Conservation (phyloP, 108 stramenopile species). For the Skeletonema tropicum region DNA sequence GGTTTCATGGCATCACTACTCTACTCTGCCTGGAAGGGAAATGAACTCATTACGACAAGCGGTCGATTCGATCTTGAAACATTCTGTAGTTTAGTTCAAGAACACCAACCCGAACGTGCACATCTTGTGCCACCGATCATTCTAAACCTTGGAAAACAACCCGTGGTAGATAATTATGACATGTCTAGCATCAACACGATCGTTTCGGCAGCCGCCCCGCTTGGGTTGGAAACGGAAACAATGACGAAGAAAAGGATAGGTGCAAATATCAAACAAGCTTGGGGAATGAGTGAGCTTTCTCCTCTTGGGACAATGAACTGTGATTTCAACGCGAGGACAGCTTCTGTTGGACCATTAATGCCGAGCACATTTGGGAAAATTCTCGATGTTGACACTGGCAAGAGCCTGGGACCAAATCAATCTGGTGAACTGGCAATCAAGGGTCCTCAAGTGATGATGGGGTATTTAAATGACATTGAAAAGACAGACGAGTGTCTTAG, state of each 20-base stretch:
- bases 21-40: slow-evolving; percentile 72
- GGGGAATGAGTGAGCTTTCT: slow-evolving; percentile 89
- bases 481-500: slow-evolving; percentile 81
- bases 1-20: slow-evolving; percentile 70
- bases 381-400: slow-evolving; percentile 75
- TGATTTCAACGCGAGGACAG: slow-evolving; percentile 58
- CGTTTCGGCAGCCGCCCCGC: slow-evolving; percentile 87
- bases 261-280: slow-evolving; percentile 78
- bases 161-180: slow-evolving; percentile 82
- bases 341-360: slow-evolving; percentile 74
- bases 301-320: slow-evolving; percentile 73
- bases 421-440: slow-evolving; percentile 84
- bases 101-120: slow-evolving; percentile 70
- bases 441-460: slow-evolving; percentile 74
- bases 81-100: slow-evolving; percentile 76
- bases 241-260: slow-evolving; percentile 68
- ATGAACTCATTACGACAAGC: slow-evolving; percentile 74
- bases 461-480: slow-evolving; percentile 85
- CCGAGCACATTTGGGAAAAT: slow-evolving; percentile 78
- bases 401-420: slow-evolving; percentile 68
- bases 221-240: slow-evolving; percentile 72
- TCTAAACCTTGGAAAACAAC: slow-evolving; percentile 76
- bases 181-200: slow-evolving; percentile 61
- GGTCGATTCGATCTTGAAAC: slow-evolving; percentile 79
- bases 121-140: slow-evolving; percentile 94